phyloP scores from a whole-genome alignment of 108 stramenopile genomes.

The Discostella pseudostelligera region DNA sequence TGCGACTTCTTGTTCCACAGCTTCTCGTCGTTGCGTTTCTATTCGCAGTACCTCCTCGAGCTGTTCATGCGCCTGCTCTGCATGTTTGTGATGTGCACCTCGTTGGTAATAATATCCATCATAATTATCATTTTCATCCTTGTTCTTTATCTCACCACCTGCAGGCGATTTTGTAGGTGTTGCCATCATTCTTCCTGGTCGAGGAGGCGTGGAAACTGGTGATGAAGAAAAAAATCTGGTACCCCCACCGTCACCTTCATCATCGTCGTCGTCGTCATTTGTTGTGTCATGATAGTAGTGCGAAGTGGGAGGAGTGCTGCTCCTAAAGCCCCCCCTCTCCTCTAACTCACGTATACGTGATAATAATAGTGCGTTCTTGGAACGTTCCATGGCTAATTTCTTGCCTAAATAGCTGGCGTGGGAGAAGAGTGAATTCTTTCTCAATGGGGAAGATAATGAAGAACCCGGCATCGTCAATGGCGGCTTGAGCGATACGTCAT shows the following conservation, averaged over 20 bases:
- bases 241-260: too few relatives aligned
- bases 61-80: neutral
- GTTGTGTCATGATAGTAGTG: too few relatives aligned
- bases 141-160: neutral
- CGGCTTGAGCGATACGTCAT: conserved; percentile 4
- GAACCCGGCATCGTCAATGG: neutral
- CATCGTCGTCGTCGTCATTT: too few relatives aligned
- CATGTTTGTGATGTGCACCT: neutral
- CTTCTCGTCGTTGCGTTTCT: conserved; percentile 15
- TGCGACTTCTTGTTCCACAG: conserved; percentile 8
- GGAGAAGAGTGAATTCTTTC: conserved; percentile 8
- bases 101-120: too few relatives aligned
- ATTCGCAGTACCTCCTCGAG: neutral
- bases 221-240: too few relatives aligned
- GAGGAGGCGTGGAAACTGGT: too few relatives aligned
- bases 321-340: too few relatives aligned
- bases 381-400: conserved; percentile 22
- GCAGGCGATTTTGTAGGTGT: neutral
- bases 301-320: too few relatives aligned
- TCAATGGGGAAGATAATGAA: neutral
- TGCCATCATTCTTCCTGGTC: too few relatives aligned
- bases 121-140: neutral
- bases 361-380: conserved; percentile 17
- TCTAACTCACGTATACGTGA: conserved; percentile 11
- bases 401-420: conserved; percentile 17